These are phyloP conservation scores for Nematocida ausubeli DNA, from an alignment of 371 early-diverging fungal genomes.

Conservation along the genomic window DNA sequence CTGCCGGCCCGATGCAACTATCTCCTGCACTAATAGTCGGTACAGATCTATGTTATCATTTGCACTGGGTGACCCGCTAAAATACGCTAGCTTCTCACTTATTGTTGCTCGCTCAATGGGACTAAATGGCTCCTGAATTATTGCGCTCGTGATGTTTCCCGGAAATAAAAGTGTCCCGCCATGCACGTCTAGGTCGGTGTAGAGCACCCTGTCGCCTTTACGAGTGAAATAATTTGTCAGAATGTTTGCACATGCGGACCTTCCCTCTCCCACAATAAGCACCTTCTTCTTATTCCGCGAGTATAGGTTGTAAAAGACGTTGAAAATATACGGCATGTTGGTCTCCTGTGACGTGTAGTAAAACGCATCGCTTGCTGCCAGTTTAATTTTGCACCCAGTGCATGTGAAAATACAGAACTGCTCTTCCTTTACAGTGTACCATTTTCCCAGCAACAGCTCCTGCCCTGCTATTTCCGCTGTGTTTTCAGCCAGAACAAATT, in stretches of 20 bases:
- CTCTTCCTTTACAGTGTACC: constrained; percentile 63
- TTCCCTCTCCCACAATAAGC: constrained; percentile 47
- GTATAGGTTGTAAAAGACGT: constrained; percentile 33
- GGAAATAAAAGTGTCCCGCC: constrained; percentile 33
- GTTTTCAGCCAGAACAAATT: constrained; percentile 59
- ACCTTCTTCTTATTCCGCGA: constrained; percentile 12
- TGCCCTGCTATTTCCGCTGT: constrained; percentile 64
- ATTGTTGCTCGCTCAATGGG: constrained; percentile 7
- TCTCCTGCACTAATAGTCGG: constrained; percentile 7
- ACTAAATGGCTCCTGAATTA: constrained; percentile 34
- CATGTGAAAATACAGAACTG: constrained; percentile 65
- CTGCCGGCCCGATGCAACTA: background rate
- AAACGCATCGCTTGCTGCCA: constrained; percentile 61
- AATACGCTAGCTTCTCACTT: constrained; percentile 41
- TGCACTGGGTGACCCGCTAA: constrained; percentile 18
- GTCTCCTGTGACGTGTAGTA: constrained; percentile 60
- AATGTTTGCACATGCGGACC: constrained; percentile 31
- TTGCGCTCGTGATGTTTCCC: constrained; percentile 9
- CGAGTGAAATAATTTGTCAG: constrained; percentile 44
- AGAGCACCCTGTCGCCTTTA: constrained; percentile 21
- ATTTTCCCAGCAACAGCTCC: constrained; percentile 64
- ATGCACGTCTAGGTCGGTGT: constrained; percentile 43
- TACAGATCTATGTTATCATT: constrained; percentile 46
- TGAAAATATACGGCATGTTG: constrained; percentile 61
- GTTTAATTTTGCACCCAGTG: constrained; percentile 63